These are phyloP conservation scores for Hypoxylon sp. DNA, from an alignment of 2,329 filamentous ascomycete species.

Conservation along the genomic window DNA sequence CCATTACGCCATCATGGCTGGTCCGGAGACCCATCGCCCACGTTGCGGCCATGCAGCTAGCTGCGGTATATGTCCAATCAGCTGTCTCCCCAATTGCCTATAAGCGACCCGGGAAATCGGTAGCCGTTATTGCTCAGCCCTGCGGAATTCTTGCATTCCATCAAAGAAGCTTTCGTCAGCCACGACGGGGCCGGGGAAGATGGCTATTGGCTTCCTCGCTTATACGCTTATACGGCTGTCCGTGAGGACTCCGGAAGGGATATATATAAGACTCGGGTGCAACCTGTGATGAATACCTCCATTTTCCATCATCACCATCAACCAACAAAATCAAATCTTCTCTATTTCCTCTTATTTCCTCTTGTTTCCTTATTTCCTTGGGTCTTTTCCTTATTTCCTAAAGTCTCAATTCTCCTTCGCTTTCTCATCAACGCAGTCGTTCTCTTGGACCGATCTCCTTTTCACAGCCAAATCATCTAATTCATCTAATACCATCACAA, in stretches of 20 bases:
- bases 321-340: constrained; percentile 22
- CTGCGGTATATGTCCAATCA: constrained; percentile 24
- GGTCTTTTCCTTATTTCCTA: constrained; percentile 30
- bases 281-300: constrained; percentile 7
- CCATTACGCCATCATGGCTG: constrained; percentile 7
- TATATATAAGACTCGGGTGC: constrained; percentile 38
- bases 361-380: constrained; percentile 24
- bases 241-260: constrained; percentile 1
- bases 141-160: constrained; percentile 32
- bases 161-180: constrained; percentile 5
- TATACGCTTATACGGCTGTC: neutral
- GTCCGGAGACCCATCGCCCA: constrained; percentile 1
- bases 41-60: constrained; percentile 5
- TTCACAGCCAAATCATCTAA: constrained; percentile 14
- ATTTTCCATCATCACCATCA: constrained; percentile 27
- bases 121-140: constrained; percentile 37
- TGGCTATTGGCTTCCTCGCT: constrained; percentile 19
- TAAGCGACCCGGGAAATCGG: constrained; percentile 24
- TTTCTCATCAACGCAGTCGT: constrained; percentile 8
- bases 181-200: neutral
- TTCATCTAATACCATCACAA: constrained; percentile 49
- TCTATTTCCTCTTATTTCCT: constrained; percentile 34
- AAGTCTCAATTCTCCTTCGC: constrained; percentile 20
- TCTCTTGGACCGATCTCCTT: constrained; percentile 18
- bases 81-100: constrained; percentile 16